Evolutionary conservation across 257 asterid species (phyloP).

Genomic region (Dorcoceras hygrometricum): DNA sequence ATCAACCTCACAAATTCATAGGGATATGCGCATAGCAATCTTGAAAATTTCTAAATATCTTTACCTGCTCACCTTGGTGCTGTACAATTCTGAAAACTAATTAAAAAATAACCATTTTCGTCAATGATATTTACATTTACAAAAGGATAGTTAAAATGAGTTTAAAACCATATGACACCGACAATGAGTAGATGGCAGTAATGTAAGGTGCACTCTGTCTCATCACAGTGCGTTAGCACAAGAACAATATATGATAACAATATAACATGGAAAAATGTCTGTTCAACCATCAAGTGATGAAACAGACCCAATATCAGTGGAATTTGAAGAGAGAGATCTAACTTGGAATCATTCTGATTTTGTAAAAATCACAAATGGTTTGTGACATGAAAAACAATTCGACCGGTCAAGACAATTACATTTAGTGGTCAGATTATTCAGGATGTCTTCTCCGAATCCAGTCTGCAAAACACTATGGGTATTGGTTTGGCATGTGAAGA

Average conservation of each 20-base stretch:
- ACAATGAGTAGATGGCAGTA: background rate
- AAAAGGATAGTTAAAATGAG: background rate
- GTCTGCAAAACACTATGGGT: background rate
- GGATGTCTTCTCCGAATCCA: background rate
- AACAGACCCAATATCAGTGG: no score
- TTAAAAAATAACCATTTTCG: background rate
- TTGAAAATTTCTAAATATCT: background rate
- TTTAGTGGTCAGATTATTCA: no score
- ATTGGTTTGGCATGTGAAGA: background rate
- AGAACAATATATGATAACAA: background rate
- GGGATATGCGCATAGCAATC: slow-evolving; percentile 16
- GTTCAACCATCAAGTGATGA: background rate
- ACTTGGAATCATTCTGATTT: background rate
- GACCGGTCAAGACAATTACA: background rate
- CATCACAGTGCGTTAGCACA: slow-evolving; percentile 6
- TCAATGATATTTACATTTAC: background rate
- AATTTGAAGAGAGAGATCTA: background rate
- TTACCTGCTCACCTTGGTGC: slow-evolving; percentile 1
- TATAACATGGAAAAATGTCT: background rate
- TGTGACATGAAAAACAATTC: background rate
- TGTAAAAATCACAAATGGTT: background rate
- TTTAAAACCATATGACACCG: background rate
- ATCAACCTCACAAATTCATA: slow-evolving; percentile 7
- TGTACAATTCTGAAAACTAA: background rate
- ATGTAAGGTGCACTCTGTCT: slow-evolving; percentile 4